Evolutionary conservation across 805 yeast genomes (phyloP), one percentile per base, ranked within the genome.

Genomic region (Monosporozyma aerobia): DNA sequence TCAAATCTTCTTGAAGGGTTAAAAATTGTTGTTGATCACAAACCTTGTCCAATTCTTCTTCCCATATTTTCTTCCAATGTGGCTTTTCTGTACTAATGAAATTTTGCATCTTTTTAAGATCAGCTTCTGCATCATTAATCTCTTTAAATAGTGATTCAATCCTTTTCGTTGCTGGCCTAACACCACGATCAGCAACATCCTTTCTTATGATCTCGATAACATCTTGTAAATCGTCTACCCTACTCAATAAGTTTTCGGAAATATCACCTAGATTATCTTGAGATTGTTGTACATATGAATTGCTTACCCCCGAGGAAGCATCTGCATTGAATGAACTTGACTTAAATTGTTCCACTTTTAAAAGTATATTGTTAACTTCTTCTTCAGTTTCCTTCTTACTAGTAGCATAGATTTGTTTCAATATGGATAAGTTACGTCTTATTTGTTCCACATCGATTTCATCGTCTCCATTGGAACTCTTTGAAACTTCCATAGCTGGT

Each of bases 11-110:
- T 67, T 92, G 97, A 19, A 89, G 76, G 52, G 87, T 87, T 70
- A 90, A 81, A 66, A 89, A 89, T 58, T 92, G 95, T 67, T 94
- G 98, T 63, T 90, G 97, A 62, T 89, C 96, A 57, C 96, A 85
- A 13, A 94, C 92, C 39, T 84, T 83, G 55, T 89, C 94, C 52
- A 94, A 76, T 63, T 90, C 97, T 5, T 83, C 73, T 64, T 90
- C 97, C 97, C 99, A 92, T 8, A 88, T 83, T 58, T 80, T 80
- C 63, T 87, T 87, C 96, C 98, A 90, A 33, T 80, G 81, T 6
- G 90, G 83, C 57, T 86, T 86, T 63, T 90, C 98, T 4, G 73
- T 72, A 1, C 68, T 61, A 41, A 94, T 83, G 61, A 80, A 89
- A 4, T 69, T 70, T n/a, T 77, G 74, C 77, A 90, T 77, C 2